A percentile compares a stretch with the other conserved stretches of the same genome.
phyloP scores from a whole-genome alignment of 139 green algal genomes.

The Coelastrella sp. region DNA sequence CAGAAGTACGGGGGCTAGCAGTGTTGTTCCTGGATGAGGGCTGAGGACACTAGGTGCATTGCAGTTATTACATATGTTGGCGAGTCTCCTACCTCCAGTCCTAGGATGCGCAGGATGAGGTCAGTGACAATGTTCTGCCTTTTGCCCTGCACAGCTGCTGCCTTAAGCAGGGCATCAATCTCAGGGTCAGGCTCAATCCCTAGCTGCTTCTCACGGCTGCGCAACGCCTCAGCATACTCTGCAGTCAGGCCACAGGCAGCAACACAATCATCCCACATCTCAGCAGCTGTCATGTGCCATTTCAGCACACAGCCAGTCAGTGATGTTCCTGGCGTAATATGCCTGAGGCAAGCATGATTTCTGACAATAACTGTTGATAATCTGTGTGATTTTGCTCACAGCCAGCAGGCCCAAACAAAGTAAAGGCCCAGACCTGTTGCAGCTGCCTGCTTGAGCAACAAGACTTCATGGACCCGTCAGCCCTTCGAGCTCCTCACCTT shows the following conservation, averaged over 20 bases:
- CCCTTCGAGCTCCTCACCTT: background rate
- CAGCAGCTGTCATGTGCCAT: no score
- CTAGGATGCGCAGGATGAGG: constrained; percentile 52
- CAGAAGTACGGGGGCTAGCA: no score
- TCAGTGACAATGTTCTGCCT: constrained; percentile 36
- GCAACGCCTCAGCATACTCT: constrained; percentile 44
- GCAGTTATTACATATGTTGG: no score
- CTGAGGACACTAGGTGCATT: no score
- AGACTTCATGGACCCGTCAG: background rate
- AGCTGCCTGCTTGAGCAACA: background rate
- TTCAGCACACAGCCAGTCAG: no score
- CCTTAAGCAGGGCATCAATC: constrained; percentile 16
- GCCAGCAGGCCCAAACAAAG: no score
- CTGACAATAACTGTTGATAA: background rate
- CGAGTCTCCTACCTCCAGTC: constrained; percentile 44
- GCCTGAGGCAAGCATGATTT: background rate
- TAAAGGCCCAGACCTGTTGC: no score
- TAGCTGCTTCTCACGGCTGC: constrained; percentile 43
- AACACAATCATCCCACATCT: background rate
- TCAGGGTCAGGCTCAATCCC: constrained; percentile 40
- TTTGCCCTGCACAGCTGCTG: constrained; percentile 15
- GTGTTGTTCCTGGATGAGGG: no score
- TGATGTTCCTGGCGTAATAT: no score
- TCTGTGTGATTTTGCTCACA: no score
- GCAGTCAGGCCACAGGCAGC: background rate